Conservation (phyloP, 768 basidiomycete species). For the Leccinum subgranulosum region DNA sequence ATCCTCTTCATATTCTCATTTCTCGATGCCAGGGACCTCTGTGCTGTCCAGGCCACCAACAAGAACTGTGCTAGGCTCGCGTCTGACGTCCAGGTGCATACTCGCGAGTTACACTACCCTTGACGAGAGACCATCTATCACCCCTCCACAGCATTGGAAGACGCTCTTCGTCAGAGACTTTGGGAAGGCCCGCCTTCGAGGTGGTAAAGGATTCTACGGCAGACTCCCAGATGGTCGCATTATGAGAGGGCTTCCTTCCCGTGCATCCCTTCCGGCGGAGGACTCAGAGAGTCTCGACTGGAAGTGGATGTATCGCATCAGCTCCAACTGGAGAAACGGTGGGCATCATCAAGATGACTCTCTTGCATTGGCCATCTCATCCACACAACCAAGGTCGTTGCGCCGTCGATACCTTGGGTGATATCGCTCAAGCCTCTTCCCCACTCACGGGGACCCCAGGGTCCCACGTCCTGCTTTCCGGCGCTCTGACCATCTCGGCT, state of each 20-base stretch:
- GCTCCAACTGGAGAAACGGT: constrained; percentile 82
- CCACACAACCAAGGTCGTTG: constrained; percentile 57
- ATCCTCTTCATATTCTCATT: constrained; percentile 71
- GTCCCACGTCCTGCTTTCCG: constrained; percentile 55
- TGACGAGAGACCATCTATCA: constrained; percentile 10
- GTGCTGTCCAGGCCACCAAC: constrained; percentile 57
- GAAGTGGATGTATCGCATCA: constrained; percentile 87
- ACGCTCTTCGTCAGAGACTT: constrained; percentile 59
- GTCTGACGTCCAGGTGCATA: constrained; percentile 57
- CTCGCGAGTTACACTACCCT: constrained; percentile 9
- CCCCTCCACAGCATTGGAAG: constrained; percentile 57
- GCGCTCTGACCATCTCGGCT: constrained; percentile 56
- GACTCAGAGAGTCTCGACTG: constrained; percentile 46
- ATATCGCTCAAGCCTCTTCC: neutral
- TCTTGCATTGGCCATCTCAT: constrained; percentile 16
- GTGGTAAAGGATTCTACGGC: constrained; percentile 58
- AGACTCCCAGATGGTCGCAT: constrained; percentile 52
- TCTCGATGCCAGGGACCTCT: constrained; percentile 65
- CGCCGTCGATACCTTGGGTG: constrained; percentile 37
- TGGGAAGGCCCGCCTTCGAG: constrained; percentile 66
- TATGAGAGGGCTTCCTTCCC: constrained; percentile 55
- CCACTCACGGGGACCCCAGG: constrained; percentile 4
- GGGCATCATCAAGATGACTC: constrained; percentile 20
- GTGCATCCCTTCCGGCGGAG: constrained; percentile 36
- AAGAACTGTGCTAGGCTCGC: constrained; percentile 66